These are phyloP conservation scores for Saprolegnia diclina DNA, from an alignment of 352 stramenopile genomes.

Conservation along the genomic window DNA sequence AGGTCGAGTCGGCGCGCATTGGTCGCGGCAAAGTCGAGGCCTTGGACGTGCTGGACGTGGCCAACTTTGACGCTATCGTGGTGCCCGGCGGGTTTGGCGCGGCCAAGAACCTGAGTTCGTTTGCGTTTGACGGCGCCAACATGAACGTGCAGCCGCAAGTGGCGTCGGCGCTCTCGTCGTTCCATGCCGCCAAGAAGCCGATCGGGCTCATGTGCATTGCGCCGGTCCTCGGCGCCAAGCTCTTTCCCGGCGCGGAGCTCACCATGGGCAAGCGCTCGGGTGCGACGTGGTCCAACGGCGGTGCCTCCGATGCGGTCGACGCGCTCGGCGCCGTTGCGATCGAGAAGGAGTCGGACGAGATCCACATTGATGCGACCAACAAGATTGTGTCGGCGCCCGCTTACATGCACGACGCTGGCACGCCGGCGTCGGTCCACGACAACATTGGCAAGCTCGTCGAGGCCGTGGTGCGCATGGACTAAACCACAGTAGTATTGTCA, in stretches of 20 bases:
- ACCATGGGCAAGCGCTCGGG: slow-evolving; percentile 31
- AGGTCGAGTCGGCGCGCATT: slow-evolving; percentile 33
- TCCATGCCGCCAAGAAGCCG: slow-evolving; percentile 33
- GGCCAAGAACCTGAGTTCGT: slow-evolving; percentile 38
- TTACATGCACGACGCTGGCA: slow-evolving; percentile 33
- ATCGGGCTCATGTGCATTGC: slow-evolving; percentile 39
- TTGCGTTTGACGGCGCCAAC: slow-evolving; percentile 31
- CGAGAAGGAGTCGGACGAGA: slow-evolving; percentile 27
- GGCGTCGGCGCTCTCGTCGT: slow-evolving; percentile 27
- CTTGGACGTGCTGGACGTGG: slow-evolving; percentile 28
- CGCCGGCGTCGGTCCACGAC: slow-evolving; percentile 31
- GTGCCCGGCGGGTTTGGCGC: slow-evolving; percentile 36
- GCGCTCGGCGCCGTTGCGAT: slow-evolving; percentile 30
- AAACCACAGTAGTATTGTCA: neutral
- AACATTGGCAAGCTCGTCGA: slow-evolving; percentile 33
- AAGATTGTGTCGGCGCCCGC: slow-evolving; percentile 34
- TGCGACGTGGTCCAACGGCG: slow-evolving; percentile 30
- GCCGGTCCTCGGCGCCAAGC: slow-evolving; percentile 32
- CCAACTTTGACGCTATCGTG: slow-evolving; percentile 33
- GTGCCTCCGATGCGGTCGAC: slow-evolving; percentile 30
- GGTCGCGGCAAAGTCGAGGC: slow-evolving; percentile 30
- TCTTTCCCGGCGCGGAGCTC: slow-evolving; percentile 31
- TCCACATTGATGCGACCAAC: slow-evolving; percentile 23
- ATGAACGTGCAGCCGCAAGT: slow-evolving; percentile 35
- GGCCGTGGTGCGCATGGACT: slow-evolving; percentile 27